Base-by-base conservation (phyloP, 257 asterid genomes). In the Solanum dulcamara region DNA sequence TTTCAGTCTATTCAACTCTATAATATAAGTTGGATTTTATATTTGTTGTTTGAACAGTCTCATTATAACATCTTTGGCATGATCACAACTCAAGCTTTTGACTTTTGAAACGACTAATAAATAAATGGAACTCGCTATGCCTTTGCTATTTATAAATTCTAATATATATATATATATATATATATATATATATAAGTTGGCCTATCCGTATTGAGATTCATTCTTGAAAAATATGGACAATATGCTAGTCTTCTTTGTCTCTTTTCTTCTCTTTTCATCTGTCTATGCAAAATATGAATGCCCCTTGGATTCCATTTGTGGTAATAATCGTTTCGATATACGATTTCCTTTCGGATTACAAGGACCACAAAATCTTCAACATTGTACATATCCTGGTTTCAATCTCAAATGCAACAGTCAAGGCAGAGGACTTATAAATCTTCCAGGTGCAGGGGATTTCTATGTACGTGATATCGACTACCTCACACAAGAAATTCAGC, bases 321-420 rank as follows among this genome's bases (percentile, higher is more conserved):
- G 77, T 20, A 24, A 57, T 12, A 83, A 67, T 4, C 71, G 66
- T 72, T 72, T 84, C 67, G 5, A 80, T 48, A 85, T 92, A 83
- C 86, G 85, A 48, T 93, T 84, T 64, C 97, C 95, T 75, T 93
- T 93, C 85, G 83, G 88, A 81, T 64, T 92, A 83, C 86, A 84
- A 60, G 79, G 70, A 20, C 33, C 50, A 81, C 70, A 33, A 42
- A 84, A 83, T 24, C 88, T 90, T 83, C 86, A 66, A 57, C 67
- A 82, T 87, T 94, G 97, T 62, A 89, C 95, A 38, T 91, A 87
- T 60, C 93, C 97, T 0, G 94, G 93, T 67, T 92, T 95, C 66
- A 81, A 83, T 81, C 74, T 94, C 10, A 87, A 24, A 5, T 91
- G 95, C 81, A 85, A 74, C 15, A 3, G 20, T 12, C 84, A 77